Percentiles rank a stretch among this genome's conserved stretches.
phyloP scores from a whole-genome alignment of 768 basidiomycete genomes.

The Pleurotus ostreatus region DNA sequence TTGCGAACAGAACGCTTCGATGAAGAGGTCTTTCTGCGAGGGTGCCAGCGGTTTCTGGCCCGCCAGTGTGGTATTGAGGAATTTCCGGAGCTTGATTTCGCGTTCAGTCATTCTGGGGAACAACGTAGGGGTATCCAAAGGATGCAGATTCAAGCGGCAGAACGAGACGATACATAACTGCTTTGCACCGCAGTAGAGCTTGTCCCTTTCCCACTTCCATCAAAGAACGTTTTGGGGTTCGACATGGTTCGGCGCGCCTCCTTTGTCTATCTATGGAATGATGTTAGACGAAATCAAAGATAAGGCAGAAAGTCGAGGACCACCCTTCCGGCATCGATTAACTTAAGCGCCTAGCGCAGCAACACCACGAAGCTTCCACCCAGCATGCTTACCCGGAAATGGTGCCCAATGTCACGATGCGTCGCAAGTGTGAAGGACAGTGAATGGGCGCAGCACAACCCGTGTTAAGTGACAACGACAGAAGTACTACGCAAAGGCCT shows the following conservation, averaged over 20 bases:
- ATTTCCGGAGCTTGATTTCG: slow-evolving; percentile 24
- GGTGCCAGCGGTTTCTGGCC: slow-evolving; percentile 23
- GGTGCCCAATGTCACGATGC: too few species aligned
- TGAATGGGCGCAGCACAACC: too few species aligned
- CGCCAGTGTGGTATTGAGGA: slow-evolving; percentile 27
- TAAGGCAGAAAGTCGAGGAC: too few species aligned
- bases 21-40: slow-evolving; percentile 29
- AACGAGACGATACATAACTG: background rate
- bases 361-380: too few species aligned
- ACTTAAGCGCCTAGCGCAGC: too few species aligned
- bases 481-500: too few species aligned
- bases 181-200: background rate
- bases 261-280: background rate
- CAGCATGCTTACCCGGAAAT: too few species aligned
- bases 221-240: background rate
- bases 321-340: too few species aligned
- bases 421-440: too few species aligned
- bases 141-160: background rate
- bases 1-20: slow-evolving; percentile 42
- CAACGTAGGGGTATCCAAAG: background rate
- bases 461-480: too few species aligned
- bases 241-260: background rate
- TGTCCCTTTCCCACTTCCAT: background rate
- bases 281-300: background rate
- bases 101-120: slow-evolving; percentile 1